A percentile compares a stretch with the other conserved stretches of the same genome.
Evolutionary conservation across 441 rosid genomes (phyloP).

Genomic region (Pelargonium fulgidum): DNA sequence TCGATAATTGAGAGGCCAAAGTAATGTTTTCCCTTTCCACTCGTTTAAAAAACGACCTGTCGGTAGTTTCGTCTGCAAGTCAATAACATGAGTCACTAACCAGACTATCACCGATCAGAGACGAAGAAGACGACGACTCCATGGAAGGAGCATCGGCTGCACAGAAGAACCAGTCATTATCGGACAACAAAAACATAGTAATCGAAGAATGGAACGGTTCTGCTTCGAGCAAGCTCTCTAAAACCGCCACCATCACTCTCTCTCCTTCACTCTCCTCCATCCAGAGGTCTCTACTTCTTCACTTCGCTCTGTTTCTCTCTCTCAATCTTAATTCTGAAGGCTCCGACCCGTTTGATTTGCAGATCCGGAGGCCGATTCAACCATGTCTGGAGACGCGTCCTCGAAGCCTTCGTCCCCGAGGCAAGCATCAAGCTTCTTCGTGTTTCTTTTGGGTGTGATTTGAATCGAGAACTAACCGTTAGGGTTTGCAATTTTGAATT

Average conservation of each 20-base stretch:
- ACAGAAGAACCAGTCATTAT: neutral
- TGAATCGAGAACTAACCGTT: neutral
- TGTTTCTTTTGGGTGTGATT: neutral
- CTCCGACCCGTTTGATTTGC: constrained; percentile 6
- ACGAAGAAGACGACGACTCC: constrained; percentile 7
- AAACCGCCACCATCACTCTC: constrained; percentile 55
- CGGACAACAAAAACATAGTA: constrained; percentile 14
- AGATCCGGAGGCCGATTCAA: constrained; percentile 63
- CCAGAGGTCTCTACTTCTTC: constrained; percentile 35
- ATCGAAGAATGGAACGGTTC: constrained; percentile 82
- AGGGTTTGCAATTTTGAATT: constrained; percentile 1
- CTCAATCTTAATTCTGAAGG: neutral
- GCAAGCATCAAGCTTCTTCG: constrained; percentile 25
- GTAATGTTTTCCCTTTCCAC: neutral
- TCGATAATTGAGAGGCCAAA: neutral
- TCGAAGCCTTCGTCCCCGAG: constrained; percentile 89
- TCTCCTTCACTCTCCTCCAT: constrained; percentile 45
- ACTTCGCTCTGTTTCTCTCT: neutral
- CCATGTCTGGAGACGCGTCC: constrained; percentile 72
- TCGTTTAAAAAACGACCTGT: neutral
- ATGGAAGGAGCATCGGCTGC: constrained; percentile 17
- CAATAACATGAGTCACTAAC: neutral
- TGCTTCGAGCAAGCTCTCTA: constrained; percentile 60
- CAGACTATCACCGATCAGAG: neutral
- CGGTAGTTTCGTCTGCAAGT: neutral